These are phyloP conservation scores for Pelargonium fulgidum DNA, from an alignment of 441 rosid species.

Conservation along the genomic window DNA sequence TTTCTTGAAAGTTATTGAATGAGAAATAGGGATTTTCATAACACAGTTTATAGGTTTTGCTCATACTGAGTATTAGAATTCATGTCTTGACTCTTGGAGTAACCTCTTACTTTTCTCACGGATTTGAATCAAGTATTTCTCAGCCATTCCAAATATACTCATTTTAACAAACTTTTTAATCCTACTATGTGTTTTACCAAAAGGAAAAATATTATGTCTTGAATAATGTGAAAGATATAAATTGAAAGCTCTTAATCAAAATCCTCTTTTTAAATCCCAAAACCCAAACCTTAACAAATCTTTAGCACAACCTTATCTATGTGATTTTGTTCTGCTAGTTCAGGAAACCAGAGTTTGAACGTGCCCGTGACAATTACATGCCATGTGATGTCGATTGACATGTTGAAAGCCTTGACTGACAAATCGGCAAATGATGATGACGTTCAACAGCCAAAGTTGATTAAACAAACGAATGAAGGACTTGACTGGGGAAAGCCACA, in stretches of 20 bases:
- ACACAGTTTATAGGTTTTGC: not conserved
- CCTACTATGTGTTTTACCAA: not conserved
- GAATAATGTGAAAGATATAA: not conserved
- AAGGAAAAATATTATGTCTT: not conserved
- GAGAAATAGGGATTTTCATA: not conserved
- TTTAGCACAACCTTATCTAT: not conserved
- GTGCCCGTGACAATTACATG: slow-evolving; percentile 69
- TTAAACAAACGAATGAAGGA: slow-evolving; percentile 21
- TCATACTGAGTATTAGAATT: not conserved
- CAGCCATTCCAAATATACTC: not conserved
- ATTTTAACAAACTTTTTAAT: not conserved
- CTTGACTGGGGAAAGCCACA: slow-evolving; percentile 19
- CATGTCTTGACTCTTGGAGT: not conserved
- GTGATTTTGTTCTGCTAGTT: slow-evolving; percentile 40
- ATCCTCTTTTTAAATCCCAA: not conserved
- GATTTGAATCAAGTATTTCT: not conserved
- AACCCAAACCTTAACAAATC: not conserved
- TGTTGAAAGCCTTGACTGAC: slow-evolving; percentile 50
- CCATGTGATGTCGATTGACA: slow-evolving; percentile 52
- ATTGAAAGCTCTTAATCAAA: not conserved
- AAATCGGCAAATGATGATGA: slow-evolving; percentile 28
- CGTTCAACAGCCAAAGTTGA: slow-evolving; percentile 25
- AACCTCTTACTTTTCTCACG: not conserved
- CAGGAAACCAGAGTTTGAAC: slow-evolving; percentile 43
- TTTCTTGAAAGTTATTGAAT: not conserved